Evolutionary conservation across 495 filamentous ascomycete genomes (phyloP).

Genomic region (Extremus antarcticus): DNA sequence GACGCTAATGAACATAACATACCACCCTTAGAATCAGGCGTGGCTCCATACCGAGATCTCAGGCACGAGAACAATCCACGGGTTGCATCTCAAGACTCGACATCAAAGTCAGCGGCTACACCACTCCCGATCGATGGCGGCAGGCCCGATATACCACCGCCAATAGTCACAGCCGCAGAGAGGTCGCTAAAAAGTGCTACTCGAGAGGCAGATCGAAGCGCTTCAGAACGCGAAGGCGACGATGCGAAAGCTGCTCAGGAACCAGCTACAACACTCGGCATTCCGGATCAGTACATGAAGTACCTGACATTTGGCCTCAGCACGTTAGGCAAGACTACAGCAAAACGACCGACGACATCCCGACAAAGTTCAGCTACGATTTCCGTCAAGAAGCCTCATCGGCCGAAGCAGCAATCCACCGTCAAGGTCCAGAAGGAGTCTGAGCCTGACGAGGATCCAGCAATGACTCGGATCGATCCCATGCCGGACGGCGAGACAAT

Average conservation of each 20-base stretch:
- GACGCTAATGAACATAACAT: not conserved
- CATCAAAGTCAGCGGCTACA: not conserved
- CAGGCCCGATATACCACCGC: constrained; percentile 5
- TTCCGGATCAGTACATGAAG: constrained; percentile 39
- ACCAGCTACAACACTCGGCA: constrained; percentile 36
- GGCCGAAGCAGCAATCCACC: not conserved
- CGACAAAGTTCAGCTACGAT: not conserved
- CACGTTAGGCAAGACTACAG: constrained; percentile 8
- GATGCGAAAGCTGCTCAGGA: constrained; percentile 13
- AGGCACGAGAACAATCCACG: constrained; percentile 1
- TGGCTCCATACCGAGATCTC: not conserved
- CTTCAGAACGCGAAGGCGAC: not conserved
- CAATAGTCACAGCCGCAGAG: constrained; percentile 6
- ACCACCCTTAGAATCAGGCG: too few species aligned
- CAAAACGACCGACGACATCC: constrained; percentile 3
- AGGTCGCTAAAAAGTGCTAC: constrained; percentile 4
- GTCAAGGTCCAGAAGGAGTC: not conserved
- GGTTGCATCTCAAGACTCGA: constrained; percentile 3
- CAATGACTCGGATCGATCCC: constrained; percentile 28
- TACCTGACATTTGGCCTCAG: constrained; percentile 38
- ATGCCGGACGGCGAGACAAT: constrained; percentile 26
- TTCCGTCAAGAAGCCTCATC: not conserved
- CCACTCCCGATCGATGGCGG: not conserved
- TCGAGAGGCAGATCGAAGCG: not conserved
- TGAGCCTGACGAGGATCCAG: not conserved